phyloP scores from a whole-genome alignment of 73 alveolate species.

The Symbiodinium pilosum region DNA sequence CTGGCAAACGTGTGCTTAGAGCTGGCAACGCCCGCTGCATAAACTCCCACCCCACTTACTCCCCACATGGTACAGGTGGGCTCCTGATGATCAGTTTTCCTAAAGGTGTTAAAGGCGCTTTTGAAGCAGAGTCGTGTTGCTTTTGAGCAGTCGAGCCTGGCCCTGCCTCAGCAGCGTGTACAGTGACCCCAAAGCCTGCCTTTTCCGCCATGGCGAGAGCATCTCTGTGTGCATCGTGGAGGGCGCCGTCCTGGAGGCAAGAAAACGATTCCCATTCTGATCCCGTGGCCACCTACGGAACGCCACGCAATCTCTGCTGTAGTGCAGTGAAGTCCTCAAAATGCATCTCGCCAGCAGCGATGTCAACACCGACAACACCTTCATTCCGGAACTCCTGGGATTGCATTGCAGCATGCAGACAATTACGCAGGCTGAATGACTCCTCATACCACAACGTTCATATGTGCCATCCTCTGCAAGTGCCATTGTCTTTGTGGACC shows the following conservation, averaged over 20 bases:
- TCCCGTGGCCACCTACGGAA: neutral
- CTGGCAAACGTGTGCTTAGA: neutral
- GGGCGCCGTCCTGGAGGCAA: constrained; percentile 25
- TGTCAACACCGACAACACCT: constrained; percentile 44
- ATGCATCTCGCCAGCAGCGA: constrained; percentile 84
- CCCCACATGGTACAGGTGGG: no score
- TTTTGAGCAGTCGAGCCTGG: constrained; percentile 45
- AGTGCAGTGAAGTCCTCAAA: constrained; percentile 25
- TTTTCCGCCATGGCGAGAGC: constrained; percentile 52
- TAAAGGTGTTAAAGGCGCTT: no score
- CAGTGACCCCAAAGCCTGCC: constrained; percentile 66
- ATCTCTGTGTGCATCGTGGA: constrained; percentile 27
- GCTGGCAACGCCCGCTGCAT: neutral
- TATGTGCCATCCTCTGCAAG: neutral
- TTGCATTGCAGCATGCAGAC: no score
- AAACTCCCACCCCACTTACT: no score
- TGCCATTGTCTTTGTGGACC: constrained; percentile 38
- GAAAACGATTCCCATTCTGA: no score
- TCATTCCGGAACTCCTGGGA: neutral
- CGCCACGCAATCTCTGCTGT: neutral
- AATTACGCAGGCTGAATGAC: no score
- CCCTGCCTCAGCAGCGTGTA: constrained; percentile 87
- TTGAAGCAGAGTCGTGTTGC: no score
- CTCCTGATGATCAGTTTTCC: no score
- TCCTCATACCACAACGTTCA: no score